Percentiles rank a stretch among this genome's conserved stretches.
Conservation (phyloP, 768 basidiomycete species). For the Hydnomerulius pinastri region DNA sequence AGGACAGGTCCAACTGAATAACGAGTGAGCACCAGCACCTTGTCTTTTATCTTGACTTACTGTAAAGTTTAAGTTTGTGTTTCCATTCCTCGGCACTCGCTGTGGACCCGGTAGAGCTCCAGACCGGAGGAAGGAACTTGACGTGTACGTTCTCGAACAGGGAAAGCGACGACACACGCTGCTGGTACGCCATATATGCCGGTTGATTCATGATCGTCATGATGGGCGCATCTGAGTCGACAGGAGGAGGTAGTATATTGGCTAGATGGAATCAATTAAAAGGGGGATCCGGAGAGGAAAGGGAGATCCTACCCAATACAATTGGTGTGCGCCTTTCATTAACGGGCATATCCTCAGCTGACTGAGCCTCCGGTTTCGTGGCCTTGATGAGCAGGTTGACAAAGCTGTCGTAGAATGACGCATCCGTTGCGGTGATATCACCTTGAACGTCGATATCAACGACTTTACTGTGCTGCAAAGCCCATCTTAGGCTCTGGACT, state of each 20-base stretch:
- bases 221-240: constrained; percentile 68
- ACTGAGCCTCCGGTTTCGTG: constrained; percentile 26
- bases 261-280: constrained; percentile 43
- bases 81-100: constrained; percentile 35
- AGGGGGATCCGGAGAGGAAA: neutral
- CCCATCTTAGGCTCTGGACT: constrained; percentile 63
- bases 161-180: constrained; percentile 70
- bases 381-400: constrained; percentile 74
- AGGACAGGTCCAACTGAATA: constrained; percentile 72
- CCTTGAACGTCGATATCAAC: constrained; percentile 73
- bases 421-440: constrained; percentile 46
- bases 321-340: constrained; percentile 50
- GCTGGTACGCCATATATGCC: constrained; percentile 70
- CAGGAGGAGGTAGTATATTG: constrained; percentile 79
- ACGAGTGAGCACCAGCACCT: constrained; percentile 1
- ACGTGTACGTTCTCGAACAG: constrained; percentile 70
- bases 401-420: constrained; percentile 61
- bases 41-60: constrained; percentile 46
- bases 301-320: constrained; percentile 54
- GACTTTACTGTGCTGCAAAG: constrained; percentile 58
- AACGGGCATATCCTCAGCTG: constrained; percentile 32
- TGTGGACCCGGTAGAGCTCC: constrained; percentile 56
- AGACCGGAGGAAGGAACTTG: constrained; percentile 76
- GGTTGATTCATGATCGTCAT: constrained; percentile 81
- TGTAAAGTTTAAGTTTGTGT: constrained; percentile 85